Conservation (phyloP, 176 grass and related monocot species). For the Elymus sibiricus region DNA sequence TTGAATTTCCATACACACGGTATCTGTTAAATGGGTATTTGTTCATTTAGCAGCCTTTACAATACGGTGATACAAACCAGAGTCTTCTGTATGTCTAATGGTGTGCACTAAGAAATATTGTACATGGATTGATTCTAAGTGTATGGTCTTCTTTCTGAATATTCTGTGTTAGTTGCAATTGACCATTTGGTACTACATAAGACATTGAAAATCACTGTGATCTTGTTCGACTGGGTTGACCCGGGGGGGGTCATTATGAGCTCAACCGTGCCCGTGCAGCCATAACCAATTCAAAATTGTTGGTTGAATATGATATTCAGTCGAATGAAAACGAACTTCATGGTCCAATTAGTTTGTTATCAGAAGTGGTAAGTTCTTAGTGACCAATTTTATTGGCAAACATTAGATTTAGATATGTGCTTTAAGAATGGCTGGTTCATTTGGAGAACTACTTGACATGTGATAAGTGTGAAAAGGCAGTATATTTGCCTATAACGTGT, state of each 20-base stretch:
- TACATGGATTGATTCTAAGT: conserved; percentile 6
- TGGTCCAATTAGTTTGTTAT: neutral
- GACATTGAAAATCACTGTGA: neutral
- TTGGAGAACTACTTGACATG: neutral
- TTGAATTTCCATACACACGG: neutral
- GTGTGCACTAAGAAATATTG: conserved; percentile 27
- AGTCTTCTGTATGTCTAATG: conserved; percentile 9
- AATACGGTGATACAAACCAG: conserved; percentile 22
- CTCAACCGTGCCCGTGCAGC: neutral
- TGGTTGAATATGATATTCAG: neutral
- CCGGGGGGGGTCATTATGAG: neutral
- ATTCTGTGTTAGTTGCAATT: neutral
- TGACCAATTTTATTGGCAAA: neutral
- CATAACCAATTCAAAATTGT: neutral
- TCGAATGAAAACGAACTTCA: neutral
- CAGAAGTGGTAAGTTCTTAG: neutral
- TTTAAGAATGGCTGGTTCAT: neutral
- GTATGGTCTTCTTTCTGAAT: neutral
- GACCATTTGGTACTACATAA: conserved; percentile 1
- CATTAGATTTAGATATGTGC: neutral
- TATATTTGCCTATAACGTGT: neutral
- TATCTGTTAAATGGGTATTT: conserved; percentile 26
- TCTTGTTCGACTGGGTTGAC: neutral
- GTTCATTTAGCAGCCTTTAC: conserved; percentile 19
- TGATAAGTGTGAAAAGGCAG: neutral